Evolutionary conservation across 169 alveolate species (phyloP).

Genomic region (Plasmodium coatneyi): DNA sequence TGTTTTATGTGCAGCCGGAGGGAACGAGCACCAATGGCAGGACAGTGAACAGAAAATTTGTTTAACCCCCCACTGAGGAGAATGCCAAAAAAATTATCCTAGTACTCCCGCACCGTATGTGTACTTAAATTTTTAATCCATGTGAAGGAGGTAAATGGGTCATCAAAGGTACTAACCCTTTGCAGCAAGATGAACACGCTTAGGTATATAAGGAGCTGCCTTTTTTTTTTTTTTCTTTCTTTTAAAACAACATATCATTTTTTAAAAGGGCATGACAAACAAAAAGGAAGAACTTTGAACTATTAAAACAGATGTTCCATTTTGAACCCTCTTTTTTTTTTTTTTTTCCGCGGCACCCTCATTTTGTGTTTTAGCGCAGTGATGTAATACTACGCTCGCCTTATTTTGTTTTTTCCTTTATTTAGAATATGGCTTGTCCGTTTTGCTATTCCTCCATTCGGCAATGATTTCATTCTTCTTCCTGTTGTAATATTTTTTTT

Average conservation of each 20-base stretch:
- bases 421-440: no score
- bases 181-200: neutral
- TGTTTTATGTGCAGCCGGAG: neutral
- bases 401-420: no score
- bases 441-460: no score
- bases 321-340: no score
- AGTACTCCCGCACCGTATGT: neutral
- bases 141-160: neutral
- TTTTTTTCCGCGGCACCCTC: no score
- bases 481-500: no score
- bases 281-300: no score
- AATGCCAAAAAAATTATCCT: neutral
- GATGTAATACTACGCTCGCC: no score
- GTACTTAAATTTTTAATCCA: neutral
- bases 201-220: neutral
- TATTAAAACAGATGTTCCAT: no score
- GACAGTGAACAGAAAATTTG: neutral
- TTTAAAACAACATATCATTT: neutral
- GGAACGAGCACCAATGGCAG: neutral
- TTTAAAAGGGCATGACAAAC: no score
- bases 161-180: neutral
- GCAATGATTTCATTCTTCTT: no score
- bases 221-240: neutral
- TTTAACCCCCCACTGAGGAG: neutral
- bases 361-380: no score